Base-by-base conservation (phyloP, 202 grass and related monocot genomes). In the Panicum hallii region DNA sequence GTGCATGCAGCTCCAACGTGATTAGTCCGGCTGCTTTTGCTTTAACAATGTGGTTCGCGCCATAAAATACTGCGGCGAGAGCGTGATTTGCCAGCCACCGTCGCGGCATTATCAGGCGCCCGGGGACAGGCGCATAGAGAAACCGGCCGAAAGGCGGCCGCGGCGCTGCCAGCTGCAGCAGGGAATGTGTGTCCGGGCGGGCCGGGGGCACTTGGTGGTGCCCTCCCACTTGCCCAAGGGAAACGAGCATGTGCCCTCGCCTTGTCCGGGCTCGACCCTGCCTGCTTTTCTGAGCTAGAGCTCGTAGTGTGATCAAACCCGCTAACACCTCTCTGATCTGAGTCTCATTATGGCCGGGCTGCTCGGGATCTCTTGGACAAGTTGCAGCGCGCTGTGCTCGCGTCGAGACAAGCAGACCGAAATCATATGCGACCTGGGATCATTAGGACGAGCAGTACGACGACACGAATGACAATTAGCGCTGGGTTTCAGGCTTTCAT, bases 201-300 rank as follows among this genome's bases (percentile, higher is more conserved):
- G 22, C 15, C 10, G n/a, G 40, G 60, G 63, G 70, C 67, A 20
- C 34, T 20, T 5, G 5, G 26, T 50, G 67, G 86, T 79, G 67
- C n/a, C 9, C 67, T 32, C 77, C 80, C 84, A 90, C 70, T 76
- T 75, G 84, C 75, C 83, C 62, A 46, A 70, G 34, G 69, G 88
- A 84, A 84, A 57, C 50, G 3, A 64, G 69, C 84, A 87, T 87
- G 84, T 83, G 84, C 72, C 12, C 9, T 66, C 19, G 15, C 19
- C 60, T 70, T 87, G 74, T 80, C 76, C 64, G 40, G 40, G 38
- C 68, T 11, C 28, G 41, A 36, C 44, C 5, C 19, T 4, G 32
- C 32, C 32, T 32, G 32, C 32, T 32, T 66, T 9, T 5, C 50
- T 55, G 23, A 72, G 20, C 15, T 12, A 3, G 9, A 20, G 36